Evolutionary conservation across 306 rosid genomes (phyloP), one percentile per base, ranked within the genome.

Genomic region (Cucumis melo): DNA sequence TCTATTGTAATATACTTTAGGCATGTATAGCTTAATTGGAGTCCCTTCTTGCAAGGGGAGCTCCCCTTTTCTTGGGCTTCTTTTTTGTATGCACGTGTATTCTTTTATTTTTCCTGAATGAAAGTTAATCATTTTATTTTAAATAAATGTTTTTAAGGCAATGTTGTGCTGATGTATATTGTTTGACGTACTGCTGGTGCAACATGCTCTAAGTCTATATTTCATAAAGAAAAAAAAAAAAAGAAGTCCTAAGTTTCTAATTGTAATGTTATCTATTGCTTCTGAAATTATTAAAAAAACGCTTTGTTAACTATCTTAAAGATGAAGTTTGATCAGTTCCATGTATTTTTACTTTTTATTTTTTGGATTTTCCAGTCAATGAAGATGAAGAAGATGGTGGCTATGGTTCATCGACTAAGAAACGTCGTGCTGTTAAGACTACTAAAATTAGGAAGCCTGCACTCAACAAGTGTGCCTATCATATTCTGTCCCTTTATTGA

Each of bases 331-430:
- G 39, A 44, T 57, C 10, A 15, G 63, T 58, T 56, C 78, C 67
- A 39, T 75, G 63, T 48, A 27, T 21, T 3, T 65, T 63, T 42
- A 5, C 55, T 38, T 46, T 46, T 46, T 3, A 32, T 32, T 32
- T 32, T 32, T 32, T 32, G 36, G 36, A 48, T 79, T 78, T 57
- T 81, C 60, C 90, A 90, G 99, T 77, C 44, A 94, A 90, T 54
- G 96, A 94, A 50, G 90, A 82, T 76, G 99, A 90, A 78, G 92
- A 91, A 51, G 98, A 89, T 82, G 81, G 85, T 78, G 98, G 90
- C 57, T 73, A 81, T 85, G 97, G 97, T 83, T 84, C 93, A 44
- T 90, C 97, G 64, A 87, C 89, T 85, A 95, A 95, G 88, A 92
- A 83, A 68, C 85, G 99, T 3, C 99, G 99, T 74, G 81, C 81